Evolutionary conservation across 306 rosid species (phyloP).

Genomic region (Spatholobus suberectus): DNA sequence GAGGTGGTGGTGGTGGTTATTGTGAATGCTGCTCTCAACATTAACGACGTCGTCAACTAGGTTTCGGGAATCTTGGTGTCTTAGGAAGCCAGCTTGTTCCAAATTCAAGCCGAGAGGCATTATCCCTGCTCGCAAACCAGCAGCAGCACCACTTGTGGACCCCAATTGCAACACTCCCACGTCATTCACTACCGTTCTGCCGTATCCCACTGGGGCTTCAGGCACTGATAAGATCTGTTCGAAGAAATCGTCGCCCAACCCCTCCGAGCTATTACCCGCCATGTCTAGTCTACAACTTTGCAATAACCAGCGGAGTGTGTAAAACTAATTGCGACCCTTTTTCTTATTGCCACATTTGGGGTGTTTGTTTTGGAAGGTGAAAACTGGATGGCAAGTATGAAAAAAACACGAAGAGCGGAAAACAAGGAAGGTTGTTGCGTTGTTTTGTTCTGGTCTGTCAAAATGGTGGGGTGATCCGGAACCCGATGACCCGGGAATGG

Average conservation of each 20-base stretch:
- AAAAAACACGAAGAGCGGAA: neutral
- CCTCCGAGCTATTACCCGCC: constrained; percentile 81
- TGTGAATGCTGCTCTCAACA: constrained; percentile 32
- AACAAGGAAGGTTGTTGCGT: constrained; percentile 34
- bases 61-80: constrained; percentile 43
- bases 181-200: constrained; percentile 45
- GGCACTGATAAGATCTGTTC: constrained; percentile 89
- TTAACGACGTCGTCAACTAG: constrained; percentile 56
- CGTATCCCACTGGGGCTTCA: constrained; percentile 38
- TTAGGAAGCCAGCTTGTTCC: constrained; percentile 67
- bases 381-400: too few relatives aligned
- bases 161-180: constrained; percentile 70
- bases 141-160: too few relatives aligned
- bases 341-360: constrained; percentile 1
- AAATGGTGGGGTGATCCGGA: constrained; percentile 60
- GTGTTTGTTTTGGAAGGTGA: too few relatives aligned
- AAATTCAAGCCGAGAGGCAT: constrained; percentile 87
- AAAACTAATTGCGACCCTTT: neutral
- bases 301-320: neutral
- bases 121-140: neutral
- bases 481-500: constrained; percentile 56
- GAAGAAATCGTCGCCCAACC: constrained; percentile 85
- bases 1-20: constrained; percentile 22
- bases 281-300: constrained; percentile 42
- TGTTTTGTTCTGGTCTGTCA: neutral